Conservation (phyloP, 805 yeast genomes). For the Nakazawaea anatomiae region DNA sequence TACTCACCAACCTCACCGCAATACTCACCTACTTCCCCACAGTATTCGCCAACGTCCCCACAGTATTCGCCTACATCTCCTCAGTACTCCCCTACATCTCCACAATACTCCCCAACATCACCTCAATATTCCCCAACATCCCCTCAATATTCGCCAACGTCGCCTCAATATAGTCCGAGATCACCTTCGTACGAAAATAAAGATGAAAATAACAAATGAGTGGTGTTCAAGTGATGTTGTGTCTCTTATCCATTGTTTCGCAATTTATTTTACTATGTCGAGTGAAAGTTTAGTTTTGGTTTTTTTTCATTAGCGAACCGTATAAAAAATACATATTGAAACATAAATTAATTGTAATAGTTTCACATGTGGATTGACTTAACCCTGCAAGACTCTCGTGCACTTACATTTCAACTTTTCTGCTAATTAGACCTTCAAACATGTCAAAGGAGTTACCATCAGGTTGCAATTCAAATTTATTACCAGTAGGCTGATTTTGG, state of each 20-base stretch:
- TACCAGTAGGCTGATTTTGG: constrained; percentile 43
- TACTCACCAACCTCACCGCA: constrained; percentile 62
- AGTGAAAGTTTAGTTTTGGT: background rate
- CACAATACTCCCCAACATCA: constrained; percentile 44
- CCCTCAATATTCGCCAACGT: constrained; percentile 43
- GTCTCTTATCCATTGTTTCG: background rate
- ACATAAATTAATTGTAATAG: background rate
- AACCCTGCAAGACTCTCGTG: background rate
- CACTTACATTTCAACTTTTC: constrained; percentile 29
- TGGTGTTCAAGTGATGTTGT: background rate
- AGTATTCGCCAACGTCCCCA: constrained; percentile 70
- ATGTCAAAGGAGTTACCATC: constrained; percentile 98
- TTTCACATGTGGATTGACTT: too few relatives aligned
- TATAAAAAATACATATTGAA: background rate
- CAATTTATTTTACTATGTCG: background rate
- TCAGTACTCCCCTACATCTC: constrained; percentile 48
- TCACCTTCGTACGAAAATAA: constrained; percentile 27
- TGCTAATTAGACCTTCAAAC: constrained; percentile 80
- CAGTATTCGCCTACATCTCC: constrained; percentile 64
- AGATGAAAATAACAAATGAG: constrained; percentile 9
- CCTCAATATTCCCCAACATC: constrained; percentile 39
- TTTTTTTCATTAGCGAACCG: background rate
- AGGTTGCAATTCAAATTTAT: constrained; percentile 72
- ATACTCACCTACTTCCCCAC: constrained; percentile 47
- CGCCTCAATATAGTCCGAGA: constrained; percentile 37